Base-by-base conservation (phyloP, 2,329 filamentous ascomycete genomes). In the Colletotrichum truncatum region DNA sequence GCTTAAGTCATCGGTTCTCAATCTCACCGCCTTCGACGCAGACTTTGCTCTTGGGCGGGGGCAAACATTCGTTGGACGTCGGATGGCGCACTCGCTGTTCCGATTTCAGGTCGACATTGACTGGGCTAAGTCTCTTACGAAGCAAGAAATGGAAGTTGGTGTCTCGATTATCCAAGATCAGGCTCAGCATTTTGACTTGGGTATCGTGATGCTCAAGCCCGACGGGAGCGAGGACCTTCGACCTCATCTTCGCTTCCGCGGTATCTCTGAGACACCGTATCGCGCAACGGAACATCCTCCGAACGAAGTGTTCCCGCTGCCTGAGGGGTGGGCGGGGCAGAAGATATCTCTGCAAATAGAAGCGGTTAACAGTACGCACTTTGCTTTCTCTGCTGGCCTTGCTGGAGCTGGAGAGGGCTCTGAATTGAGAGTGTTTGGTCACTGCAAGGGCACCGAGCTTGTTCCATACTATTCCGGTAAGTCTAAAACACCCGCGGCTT, bases 11-110 rank as follows among this genome's bases (percentile, higher is more conserved):
- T 86, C 84, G 0, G 75, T 71, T 2, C 75, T 85, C 1, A 87
- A 89, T 67, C 76, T 90, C 4, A 89, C 85, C 1, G 85, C 80
- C 2, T 77, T 82, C 11, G 82, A 87, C 63, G 80, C 81, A 0
- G 80, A 84, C 59, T 82, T 46, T 8, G 60, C 60, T 0, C 4
- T 64, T 2, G 71, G 71, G 1, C 28, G 60, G 5, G 82, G 52
- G 1, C 67, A 64, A 73, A 72, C 85, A 0, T 87, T 89, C 46
- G 76, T 89, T 16, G 83, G 82, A 0, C 78, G 84, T 2, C 78
- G 85, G 2, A 86, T 89, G 70, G 83, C 83, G 5, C 81, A 88
- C 66, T 84, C 85, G 0, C 73, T 86, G 1, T 88, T 88, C 71
- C 81, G 76, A 0, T 88, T 79, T 70, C 78, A 75, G 46, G 79